Percentiles rank a stretch among this genome's conserved stretches.
These are phyloP conservation scores for Petunia hybrid DNA, from an alignment of 305 asterid species.

Conservation along the genomic window DNA sequence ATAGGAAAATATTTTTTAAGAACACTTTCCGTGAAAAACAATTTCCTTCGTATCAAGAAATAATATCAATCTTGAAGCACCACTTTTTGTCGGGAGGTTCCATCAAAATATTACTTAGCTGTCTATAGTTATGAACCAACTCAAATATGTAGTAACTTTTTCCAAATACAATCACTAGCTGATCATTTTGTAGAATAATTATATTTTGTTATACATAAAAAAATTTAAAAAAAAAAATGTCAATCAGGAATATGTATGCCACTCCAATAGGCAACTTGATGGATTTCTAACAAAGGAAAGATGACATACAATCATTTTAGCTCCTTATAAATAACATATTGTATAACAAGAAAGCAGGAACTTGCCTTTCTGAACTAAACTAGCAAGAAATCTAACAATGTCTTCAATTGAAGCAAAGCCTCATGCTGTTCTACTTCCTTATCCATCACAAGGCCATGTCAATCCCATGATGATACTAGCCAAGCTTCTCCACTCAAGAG, in stretches of 20 bases:
- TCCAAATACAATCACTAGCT: too few species aligned
- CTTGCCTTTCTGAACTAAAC: neutral
- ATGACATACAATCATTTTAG: neutral
- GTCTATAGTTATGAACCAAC: too few species aligned
- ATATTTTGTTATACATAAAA: too few species aligned
- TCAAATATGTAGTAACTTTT: neutral
- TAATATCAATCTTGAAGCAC: too few species aligned
- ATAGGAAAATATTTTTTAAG: too few species aligned
- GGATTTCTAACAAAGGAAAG: neutral
- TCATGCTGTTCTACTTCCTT: conserved; percentile 60
- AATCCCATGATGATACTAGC: conserved; percentile 60
- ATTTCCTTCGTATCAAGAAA: too few species aligned
- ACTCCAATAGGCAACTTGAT: neutral
- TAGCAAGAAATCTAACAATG: neutral
- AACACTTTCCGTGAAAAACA: too few species aligned
- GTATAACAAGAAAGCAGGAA: neutral
- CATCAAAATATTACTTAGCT: too few species aligned
- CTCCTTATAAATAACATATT: neutral
- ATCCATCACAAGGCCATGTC: conserved; percentile 69
- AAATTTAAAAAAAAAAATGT: neutral
- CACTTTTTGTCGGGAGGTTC: too few species aligned
- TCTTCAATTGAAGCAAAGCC: conserved; percentile 42
- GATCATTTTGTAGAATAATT: too few species aligned
- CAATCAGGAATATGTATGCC: neutral
- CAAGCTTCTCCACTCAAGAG: conserved; percentile 57